These are phyloP conservation scores for Chimonanthus salicifolius DNA, from an alignment of 164 flowering plant species.

Conservation along the genomic window DNA sequence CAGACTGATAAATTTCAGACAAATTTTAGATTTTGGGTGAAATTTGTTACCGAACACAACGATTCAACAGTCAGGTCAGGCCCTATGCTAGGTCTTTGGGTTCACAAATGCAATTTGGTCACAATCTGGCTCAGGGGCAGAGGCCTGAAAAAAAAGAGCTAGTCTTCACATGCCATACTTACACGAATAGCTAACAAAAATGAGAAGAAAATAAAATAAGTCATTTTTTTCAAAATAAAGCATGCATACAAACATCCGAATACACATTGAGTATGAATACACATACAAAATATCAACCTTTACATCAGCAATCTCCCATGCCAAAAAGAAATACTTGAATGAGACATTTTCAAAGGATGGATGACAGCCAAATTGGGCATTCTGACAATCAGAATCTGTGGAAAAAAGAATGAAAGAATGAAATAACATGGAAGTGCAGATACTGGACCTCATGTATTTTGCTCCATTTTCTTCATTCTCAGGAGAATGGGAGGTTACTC, in stretches of 20 bases:
- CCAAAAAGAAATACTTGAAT: neutral
- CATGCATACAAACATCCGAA: neutral
- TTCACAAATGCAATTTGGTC: no score
- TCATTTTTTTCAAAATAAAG: neutral
- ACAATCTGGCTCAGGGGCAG: no score
- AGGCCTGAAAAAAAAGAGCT: neutral
- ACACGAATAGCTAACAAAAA: neutral
- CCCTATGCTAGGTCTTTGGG: no score
- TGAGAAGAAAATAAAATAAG: neutral
- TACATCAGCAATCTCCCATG: neutral
- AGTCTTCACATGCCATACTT: neutral
- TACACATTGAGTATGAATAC: neutral
- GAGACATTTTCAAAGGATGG: neutral
- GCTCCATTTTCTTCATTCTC: slow-evolving; percentile 4
- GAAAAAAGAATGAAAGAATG: slow-evolving; percentile 6
- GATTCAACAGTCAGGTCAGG: no score
- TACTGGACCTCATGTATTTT: neutral
- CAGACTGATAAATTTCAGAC: no score
- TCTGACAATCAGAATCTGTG: neutral
- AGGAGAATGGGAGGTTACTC: neutral
- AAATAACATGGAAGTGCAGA: neutral
- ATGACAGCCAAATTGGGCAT: slow-evolving; percentile 2
- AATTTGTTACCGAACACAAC: no score
- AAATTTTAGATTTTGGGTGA: no score
- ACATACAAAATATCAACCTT: neutral